Conservation (phyloP, 2,329 filamentous ascomycete genomes). For the Sclerotinia trifoliorum region DNA sequence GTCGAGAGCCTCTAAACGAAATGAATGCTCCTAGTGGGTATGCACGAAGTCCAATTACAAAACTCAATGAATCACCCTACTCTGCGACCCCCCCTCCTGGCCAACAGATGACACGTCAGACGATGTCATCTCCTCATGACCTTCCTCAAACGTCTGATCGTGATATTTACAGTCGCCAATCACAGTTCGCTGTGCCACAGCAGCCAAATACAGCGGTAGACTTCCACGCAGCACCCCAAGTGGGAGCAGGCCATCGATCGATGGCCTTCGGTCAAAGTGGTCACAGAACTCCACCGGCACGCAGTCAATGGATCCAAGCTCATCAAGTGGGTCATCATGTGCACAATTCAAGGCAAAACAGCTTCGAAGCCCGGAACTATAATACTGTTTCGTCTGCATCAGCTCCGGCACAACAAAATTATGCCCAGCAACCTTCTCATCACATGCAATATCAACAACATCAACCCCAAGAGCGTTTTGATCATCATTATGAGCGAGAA, state of each 20-base stretch:
- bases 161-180: constrained; percentile 38
- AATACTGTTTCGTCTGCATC: constrained; percentile 31
- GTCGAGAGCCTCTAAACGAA: constrained; percentile 37
- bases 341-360: constrained; percentile 37
- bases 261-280: constrained; percentile 35
- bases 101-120: constrained; percentile 29
- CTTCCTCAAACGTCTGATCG: constrained; percentile 33
- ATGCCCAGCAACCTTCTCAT: constrained; percentile 31
- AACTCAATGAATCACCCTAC: constrained; percentile 40
- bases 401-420: constrained; percentile 30
- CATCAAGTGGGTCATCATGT: constrained; percentile 34
- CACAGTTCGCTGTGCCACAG: constrained; percentile 35
- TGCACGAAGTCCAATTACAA: constrained; percentile 31
- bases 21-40: constrained; percentile 35
- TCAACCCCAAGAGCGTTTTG: constrained; percentile 22
- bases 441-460: constrained; percentile 31
- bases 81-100: constrained; percentile 36
- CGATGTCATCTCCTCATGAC: constrained; percentile 37
- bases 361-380: constrained; percentile 36
- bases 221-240: constrained; percentile 34
- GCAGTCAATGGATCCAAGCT: constrained; percentile 29
- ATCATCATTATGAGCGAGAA: constrained; percentile 15
- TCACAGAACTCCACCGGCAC: constrained; percentile 35
- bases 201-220: constrained; percentile 33
- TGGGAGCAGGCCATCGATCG: constrained; percentile 34